Percentiles rank a stretch among this genome's conserved stretches.
These are phyloP conservation scores for Vitis hybrid DNA, from an alignment of 177 flowering plant genomes.

Conservation along the genomic window DNA sequence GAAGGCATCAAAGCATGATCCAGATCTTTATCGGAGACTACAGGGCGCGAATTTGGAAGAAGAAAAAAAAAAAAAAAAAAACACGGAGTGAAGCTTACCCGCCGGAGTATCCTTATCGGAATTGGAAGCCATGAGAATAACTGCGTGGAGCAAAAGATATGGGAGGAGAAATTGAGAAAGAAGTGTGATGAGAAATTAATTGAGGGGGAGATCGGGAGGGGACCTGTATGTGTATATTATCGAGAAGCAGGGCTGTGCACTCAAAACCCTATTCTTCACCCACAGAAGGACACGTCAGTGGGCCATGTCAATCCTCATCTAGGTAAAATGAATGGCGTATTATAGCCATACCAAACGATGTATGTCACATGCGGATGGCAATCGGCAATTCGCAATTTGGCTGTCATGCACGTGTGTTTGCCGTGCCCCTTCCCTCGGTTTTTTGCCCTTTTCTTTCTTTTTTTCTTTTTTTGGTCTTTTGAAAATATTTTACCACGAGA, in stretches of 20 bases:
- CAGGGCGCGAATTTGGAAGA: background rate
- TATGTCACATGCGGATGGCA: too few species aligned
- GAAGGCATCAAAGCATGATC: background rate
- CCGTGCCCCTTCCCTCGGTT: too few species aligned
- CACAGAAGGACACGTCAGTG: background rate
- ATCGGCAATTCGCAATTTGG: too few species aligned
- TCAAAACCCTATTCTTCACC: background rate
- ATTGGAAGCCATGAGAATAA: constrained; percentile 31
- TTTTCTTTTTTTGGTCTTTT: too few species aligned
- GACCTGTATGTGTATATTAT: background rate
- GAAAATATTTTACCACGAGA: too few species aligned
- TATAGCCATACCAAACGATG: too few species aligned
- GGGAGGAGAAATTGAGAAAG: background rate
- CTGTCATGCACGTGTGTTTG: too few species aligned
- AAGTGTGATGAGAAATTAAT: background rate
- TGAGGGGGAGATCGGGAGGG: background rate
- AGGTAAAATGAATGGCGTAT: background rate
- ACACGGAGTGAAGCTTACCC: constrained; percentile 10
- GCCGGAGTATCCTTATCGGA: constrained; percentile 19
- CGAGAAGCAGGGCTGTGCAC: background rate
- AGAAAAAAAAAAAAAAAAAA: background rate
- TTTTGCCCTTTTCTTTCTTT: too few species aligned
- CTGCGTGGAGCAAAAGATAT: background rate
- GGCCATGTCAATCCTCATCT: constrained; percentile 27
- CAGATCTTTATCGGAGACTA: background rate